Base-by-base conservation (phyloP, 2,329 filamentous ascomycete species). In the Emergomyces orientalis region DNA sequence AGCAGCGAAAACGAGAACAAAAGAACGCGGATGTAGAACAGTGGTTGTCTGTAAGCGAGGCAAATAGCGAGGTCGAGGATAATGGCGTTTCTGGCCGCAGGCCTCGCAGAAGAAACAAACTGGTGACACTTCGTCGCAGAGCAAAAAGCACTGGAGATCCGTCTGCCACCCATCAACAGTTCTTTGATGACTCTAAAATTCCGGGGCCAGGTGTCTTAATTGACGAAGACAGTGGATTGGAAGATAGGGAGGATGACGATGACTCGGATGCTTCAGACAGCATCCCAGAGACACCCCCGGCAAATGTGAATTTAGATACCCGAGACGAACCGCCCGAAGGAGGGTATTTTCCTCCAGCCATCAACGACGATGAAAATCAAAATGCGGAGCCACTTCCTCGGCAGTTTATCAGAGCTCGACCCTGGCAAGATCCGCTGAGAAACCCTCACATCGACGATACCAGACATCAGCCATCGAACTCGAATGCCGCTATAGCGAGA, bases 401-500 rank as follows among this genome's bases (percentile, higher is more conserved):
- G 43, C 75, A 77, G 59, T 77, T 78, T 61, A 70, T 76, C 58
- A 70, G 71, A 39, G 66, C 75, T 14, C 75, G 75, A 45, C 79
- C 80, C 7, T 84, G 82, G 82, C 74, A 78, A 54, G 82, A 84
- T 68, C 69, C 70, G 19, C 74, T 65, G 41, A 71, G 66, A 41
- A 72, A 72, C 65, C 39, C 68, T 41, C 68, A 70, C 11, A 71
- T 69, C 32, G 69, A 67, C 30, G 70, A 70, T 51, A 70, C 72
- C 17, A 64, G 70, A 65, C 65, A 71, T 64, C 82, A 84, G 64
- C 82, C 82, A n/a, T 70, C 72, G 49, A 83, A 77, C 9, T 82
- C 83, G 0, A 82, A 78, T 67, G 79, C 78, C 49, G 83, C 83
- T n/a, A 84, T 84, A 70, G 75, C 78, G 71, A 76, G 78, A 49